Evolutionary conservation across 2,329 filamentous ascomycete genomes (phyloP), one percentile per base, ranked within the genome.

Genomic region (Penicillium sp.): DNA sequence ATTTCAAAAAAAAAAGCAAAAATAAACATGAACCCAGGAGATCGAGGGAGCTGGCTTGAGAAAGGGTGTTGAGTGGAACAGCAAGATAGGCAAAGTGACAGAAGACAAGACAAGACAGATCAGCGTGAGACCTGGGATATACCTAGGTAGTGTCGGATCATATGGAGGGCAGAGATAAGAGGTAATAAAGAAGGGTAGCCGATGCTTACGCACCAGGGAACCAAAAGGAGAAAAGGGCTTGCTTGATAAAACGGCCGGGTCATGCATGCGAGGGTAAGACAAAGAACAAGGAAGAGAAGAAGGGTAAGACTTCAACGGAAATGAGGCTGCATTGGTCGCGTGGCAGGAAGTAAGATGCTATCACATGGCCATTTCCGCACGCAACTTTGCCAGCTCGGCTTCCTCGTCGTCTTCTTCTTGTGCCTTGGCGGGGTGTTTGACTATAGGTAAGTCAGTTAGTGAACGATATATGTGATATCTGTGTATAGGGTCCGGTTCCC

Each of bases 281-380:
- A 57, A 29, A n/a, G 48, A 57, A 43, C 59, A 58, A 59, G 33
- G 38, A 42, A 54, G 21, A 23, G 38, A 51, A 53, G n/a, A 45
- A 43, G 13, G 25, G 25, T n/a, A 25, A 33, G n/a, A 54, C 41
- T 31, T 49, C 35, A 33, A 55, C 43, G 38, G 38, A 57, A 47
- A 61, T 50, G 48, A 50, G 47, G 41, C 51, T 56, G 48, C 48
- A 46, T 53, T 38, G 50, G 43, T 54, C 55, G 50, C 55, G 37
- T 57, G 41, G 25, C 42, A 15, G 25, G 42, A 46, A 46, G 35
- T 37, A 53, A 54, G 49, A 19, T 42, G 40, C 45, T 47, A 70
- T 77, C 77, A 96, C 89, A 97, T 96, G 64, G 93, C 93, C 93
- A 97, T 97, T 78, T 97, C 93, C 37, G 91, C 93, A 75, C 96